A percentile compares a stretch with the other conserved stretches of the same genome.
Evolutionary conservation across 305 asterid genomes (phyloP).

Genomic region (Salvia sclarea): DNA sequence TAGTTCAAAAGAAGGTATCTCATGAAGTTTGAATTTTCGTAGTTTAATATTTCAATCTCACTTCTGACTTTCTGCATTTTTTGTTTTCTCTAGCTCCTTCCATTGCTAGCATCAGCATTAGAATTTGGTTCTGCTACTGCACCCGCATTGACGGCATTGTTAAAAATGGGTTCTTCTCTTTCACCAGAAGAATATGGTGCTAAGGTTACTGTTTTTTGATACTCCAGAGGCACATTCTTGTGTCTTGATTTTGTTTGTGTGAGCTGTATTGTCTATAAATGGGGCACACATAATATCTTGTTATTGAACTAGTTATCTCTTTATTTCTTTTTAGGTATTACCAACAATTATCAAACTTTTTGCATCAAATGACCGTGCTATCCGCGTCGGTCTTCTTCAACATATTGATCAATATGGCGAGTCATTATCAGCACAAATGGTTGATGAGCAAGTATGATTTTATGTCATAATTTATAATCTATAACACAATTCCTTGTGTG

Average conservation of each 20-base stretch:
- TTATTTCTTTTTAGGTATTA: conserved; percentile 52
- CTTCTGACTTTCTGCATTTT: conserved; percentile 23
- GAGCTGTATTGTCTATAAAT: conserved; percentile 17
- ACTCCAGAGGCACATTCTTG: conserved; percentile 15
- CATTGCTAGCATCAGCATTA: conserved; percentile 83
- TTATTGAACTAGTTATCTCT: conserved; percentile 24
- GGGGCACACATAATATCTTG: conserved; percentile 3
- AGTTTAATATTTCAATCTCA: conserved; percentile 10
- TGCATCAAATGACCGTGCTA: conserved; percentile 87
- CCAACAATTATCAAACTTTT: conserved; percentile 93
- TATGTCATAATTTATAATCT: conserved; percentile 14
- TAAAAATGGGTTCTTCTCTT: conserved; percentile 93
- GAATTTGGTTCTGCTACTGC: conserved; percentile 99
- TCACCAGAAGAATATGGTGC: conserved; percentile 73
- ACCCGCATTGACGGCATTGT: conserved; percentile 92
- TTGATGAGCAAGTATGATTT: conserved; percentile 87
- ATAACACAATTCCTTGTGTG: conserved; percentile 13
- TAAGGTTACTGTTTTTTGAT: conserved; percentile 59
- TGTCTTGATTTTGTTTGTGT: conserved; percentile 28
- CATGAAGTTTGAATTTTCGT: conserved; percentile 23
- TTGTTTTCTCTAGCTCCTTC: conserved; percentile 71
- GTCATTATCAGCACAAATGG: conserved; percentile 78
- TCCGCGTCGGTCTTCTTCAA: conserved; percentile 87
- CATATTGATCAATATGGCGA: conserved; percentile 96
- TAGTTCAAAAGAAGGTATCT: conserved; percentile 91